Evolutionary conservation across 352 stramenopile species (phyloP), one percentile per base, ranked within the genome.

Genomic region (Pythium plurisporium): DNA sequence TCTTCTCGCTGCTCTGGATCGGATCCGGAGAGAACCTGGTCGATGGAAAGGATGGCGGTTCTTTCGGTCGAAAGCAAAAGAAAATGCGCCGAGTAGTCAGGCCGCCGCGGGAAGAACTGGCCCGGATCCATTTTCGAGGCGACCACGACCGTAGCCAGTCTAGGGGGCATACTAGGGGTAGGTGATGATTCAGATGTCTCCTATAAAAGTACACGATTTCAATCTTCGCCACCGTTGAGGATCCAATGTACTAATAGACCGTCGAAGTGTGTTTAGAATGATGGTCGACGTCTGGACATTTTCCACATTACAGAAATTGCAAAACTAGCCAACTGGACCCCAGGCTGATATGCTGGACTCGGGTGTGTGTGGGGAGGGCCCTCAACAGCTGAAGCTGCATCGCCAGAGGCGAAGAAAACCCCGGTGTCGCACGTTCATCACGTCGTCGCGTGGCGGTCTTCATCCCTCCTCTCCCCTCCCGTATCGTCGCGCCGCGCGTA

Each of bases 51-150:
- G 3, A 37, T 37, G 17, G 31, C 11, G 34, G 19, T 26, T 10
- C 17, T 31, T 41, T 5, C 29, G 19, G 17, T 25, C 25, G 19
- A 23, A 44, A 38, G 38, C 51, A 27, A 49, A 58, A 58, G 40
- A 49, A 58, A 59, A 11, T 20, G 33, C 19, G 19, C 30, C 19
- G 38, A 34, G 22, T 22, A 40, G 36, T 38, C 38, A 62, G 54
- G 54, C 44, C 38, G 44, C 40, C 22, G 44, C 20, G 29, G 42
- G 26, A 55, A 42, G 46, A 49, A 42, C 31, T 26, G 40, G 22
- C 42, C n/a, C 31, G 31, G 44, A 62, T 62, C 27, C 43, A 55
- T 55, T 62, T 62, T 62, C 54, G 54, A 62, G 54, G 27, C 54
- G 44, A 62, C 54, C 54, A 54, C 43, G 46, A 40, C 29, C 36